phyloP scores from a whole-genome alignment of 257 asterid species.

The Henckelia pumila region DNA sequence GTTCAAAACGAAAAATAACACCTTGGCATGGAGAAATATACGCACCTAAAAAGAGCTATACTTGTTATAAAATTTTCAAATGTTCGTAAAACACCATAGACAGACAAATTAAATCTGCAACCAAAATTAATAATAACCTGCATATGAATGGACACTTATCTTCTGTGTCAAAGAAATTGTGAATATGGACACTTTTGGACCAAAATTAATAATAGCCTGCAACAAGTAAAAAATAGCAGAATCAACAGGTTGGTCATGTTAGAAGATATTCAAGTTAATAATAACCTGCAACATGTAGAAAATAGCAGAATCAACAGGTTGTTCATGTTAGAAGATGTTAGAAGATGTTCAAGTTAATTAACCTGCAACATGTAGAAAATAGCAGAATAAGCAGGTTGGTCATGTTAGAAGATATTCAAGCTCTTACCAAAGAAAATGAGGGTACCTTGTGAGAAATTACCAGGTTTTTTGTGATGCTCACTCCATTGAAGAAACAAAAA shows the following conservation, averaged over 20 bases:
- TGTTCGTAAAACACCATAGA: too few species aligned
- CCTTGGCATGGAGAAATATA: too few species aligned
- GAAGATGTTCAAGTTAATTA: constrained; percentile 94
- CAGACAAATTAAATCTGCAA: too few species aligned
- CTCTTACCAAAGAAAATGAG: constrained; percentile 14
- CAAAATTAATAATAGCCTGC: constrained; percentile 99
- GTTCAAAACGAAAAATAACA: neutral
- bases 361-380: constrained; percentile 62
- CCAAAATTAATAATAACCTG: too few species aligned
- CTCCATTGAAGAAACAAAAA: constrained; percentile 96
- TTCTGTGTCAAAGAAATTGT: constrained; percentile 94
- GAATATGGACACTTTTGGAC: constrained; percentile 97
- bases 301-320: constrained; percentile 11
- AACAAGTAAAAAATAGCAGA: constrained; percentile 24
- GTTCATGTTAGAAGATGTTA: too few species aligned
- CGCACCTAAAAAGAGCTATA: too few species aligned
- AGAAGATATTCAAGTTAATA: too few species aligned
- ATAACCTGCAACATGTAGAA: constrained; percentile 73
- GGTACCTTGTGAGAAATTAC: constrained; percentile 95
- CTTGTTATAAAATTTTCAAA: too few species aligned
- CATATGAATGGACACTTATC: constrained; percentile 90
- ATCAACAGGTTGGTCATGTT: constrained; percentile 6
- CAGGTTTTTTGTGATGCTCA: constrained; percentile 93
- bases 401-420: constrained; percentile 3
- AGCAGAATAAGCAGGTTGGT: constrained; percentile 5